phyloP scores from a whole-genome alignment of 495 filamentous ascomycete genomes.

The Tuber borchii region DNA sequence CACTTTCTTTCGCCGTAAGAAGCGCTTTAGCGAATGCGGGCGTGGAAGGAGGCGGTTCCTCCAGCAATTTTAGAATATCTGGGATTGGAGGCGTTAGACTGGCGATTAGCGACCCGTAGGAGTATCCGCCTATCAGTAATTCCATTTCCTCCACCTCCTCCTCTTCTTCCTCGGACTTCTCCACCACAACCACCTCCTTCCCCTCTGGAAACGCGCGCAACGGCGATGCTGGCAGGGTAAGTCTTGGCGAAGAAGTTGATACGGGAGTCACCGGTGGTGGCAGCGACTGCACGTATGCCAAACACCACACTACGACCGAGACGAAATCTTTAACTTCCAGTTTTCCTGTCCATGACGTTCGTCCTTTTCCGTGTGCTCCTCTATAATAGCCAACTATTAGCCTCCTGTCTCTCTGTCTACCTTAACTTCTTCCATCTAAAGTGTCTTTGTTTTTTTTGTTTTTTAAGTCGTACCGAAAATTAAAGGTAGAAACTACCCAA shows the following conservation, averaged over 20 bases:
- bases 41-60: slow-evolving; percentile 48
- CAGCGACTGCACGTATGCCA: slow-evolving; percentile 15
- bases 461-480: slow-evolving; percentile 63
- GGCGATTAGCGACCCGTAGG: slow-evolving; percentile 80
- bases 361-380: slow-evolving; percentile 66
- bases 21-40: slow-evolving; percentile 42
- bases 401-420: neutral
- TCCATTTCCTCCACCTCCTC: slow-evolving; percentile 16
- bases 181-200: slow-evolving; percentile 3
- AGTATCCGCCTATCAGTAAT: slow-evolving; percentile 74
- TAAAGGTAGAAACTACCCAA: slow-evolving; percentile 80
- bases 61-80: slow-evolving; percentile 56
- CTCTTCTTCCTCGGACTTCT: neutral
- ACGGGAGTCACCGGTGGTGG: slow-evolving; percentile 9
- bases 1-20: slow-evolving; percentile 21
- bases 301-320: slow-evolving; percentile 57
- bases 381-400: slow-evolving; percentile 46
- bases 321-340: slow-evolving; percentile 75
- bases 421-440: neutral
- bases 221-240: neutral
- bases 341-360: slow-evolving; percentile 77
- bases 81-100: slow-evolving; percentile 59
- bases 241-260: slow-evolving; percentile 23
- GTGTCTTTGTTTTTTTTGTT: neutral
- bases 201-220: neutral